Evolutionary conservation across 352 stramenopile species (phyloP), one percentile per base, ranked within the genome.

Genomic region (Pythium brassicae): DNA sequence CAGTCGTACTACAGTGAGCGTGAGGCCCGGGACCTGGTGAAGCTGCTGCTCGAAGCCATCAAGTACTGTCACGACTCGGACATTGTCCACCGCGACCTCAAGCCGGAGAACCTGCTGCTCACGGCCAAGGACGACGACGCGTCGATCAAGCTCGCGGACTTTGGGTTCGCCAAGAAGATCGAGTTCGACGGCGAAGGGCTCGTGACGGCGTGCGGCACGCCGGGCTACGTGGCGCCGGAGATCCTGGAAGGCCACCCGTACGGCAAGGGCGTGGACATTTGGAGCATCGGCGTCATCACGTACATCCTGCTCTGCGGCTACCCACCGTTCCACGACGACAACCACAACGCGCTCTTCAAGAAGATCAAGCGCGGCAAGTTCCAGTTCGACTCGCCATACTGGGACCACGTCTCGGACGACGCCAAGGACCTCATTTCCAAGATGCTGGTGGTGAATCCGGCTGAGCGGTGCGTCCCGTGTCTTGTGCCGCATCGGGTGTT

Each of bases 331-430:
- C 82, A 97, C 66, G 78, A 97, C 64, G 83, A 97, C 66, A 98
- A 97, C 72, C 92, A 97, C 69, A 86, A 88, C 26, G 83, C 88
- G 44, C 83, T 98, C 19, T 98, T 98, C 69, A 87, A 90, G 53
- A 98, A 97, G 65, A 98, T 98, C 66, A 95, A 96, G 66, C 87
- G 82, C 50, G 94, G 91, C 51, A 88, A 96, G 57, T 98, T 96
- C 69, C 75, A 97, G 74, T 98, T 98, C 58, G 92, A 98, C 59
- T 87, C 89, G n/a, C 92, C 97, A 19, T 98, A 98, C 71, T 98
- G 94, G 94, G 84, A 93, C 65, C 78, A 95, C 60, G 85, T 98
- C 15, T 97, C 86, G 32, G 89, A 94, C 46, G 78, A 97, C 50
- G 95, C 91, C 46, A 98, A 98, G 69, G 92, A 98, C 52, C 72